These are phyloP conservation scores for Bimuria novae-zelandiae DNA, from an alignment of 2,329 filamentous ascomycete genomes.

Conservation along the genomic window DNA sequence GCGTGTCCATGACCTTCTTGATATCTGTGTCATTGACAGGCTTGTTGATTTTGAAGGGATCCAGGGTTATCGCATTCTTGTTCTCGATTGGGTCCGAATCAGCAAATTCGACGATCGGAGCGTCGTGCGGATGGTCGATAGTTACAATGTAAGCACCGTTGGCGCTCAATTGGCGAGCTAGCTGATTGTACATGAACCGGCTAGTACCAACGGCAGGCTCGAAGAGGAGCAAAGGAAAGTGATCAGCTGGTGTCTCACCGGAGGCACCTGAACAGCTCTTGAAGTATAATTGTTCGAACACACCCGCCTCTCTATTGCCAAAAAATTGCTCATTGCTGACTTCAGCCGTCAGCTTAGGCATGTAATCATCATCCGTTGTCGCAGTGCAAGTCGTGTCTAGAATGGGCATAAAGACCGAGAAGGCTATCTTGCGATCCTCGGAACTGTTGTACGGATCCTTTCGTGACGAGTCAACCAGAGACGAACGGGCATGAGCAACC, in stretches of 20 bases:
- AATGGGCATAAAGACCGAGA: slow-evolving; percentile 28
- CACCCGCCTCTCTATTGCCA: slow-evolving; percentile 17
- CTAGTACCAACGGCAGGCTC: slow-evolving; percentile 53
- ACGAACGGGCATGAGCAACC: slow-evolving; percentile 6
- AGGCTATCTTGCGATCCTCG: slow-evolving; percentile 5
- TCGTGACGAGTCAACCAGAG: slow-evolving; percentile 1
- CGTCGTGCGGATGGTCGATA: slow-evolving; percentile 57
- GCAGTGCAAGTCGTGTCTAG: slow-evolving; percentile 13
- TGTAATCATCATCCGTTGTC: slow-evolving; percentile 25
- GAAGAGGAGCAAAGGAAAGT: slow-evolving; percentile 45
- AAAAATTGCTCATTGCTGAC: slow-evolving; percentile 29
- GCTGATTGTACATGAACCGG: slow-evolving; percentile 50
- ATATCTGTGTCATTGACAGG: slow-evolving; percentile 22
- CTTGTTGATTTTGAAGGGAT: slow-evolving; percentile 19
- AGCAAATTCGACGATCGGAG: slow-evolving; percentile 52
- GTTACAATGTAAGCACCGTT: slow-evolving; percentile 54
- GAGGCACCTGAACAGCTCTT: slow-evolving; percentile 20
- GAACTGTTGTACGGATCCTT: slow-evolving; percentile 7
- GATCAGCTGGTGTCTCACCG: slow-evolving; percentile 11
- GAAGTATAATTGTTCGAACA: slow-evolving; percentile 28
- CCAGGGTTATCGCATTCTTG: slow-evolving; percentile 22
- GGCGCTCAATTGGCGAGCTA: slow-evolving; percentile 53
- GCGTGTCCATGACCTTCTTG: slow-evolving; percentile 16
- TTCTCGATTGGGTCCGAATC: slow-evolving; percentile 29
- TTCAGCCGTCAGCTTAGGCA: slow-evolving; percentile 22